A percentile compares a stretch with the other conserved stretches of the same genome.
Conservation (phyloP, 2,329 filamentous ascomycete genomes). For the Ophiocordyceps sinensis region DNA sequence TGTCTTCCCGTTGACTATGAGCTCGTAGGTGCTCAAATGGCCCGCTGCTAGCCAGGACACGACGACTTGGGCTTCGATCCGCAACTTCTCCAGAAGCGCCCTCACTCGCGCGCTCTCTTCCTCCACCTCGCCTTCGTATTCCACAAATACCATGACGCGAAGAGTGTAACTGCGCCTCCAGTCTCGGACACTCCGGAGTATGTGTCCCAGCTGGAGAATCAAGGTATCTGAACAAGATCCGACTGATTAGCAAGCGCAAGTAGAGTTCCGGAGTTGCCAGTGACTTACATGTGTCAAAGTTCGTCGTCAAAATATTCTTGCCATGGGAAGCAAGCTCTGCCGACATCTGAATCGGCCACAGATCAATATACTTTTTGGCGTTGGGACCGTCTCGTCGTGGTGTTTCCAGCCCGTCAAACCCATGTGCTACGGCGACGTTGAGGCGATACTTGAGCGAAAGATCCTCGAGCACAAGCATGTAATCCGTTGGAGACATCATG, state of each 20-base stretch:
- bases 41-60: conserved; percentile 76
- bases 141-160: conserved; percentile 74
- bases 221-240: conserved; percentile 40
- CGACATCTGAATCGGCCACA: conserved; percentile 92
- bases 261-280: neutral
- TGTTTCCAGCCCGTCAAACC: conserved; percentile 63
- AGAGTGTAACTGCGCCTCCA: conserved; percentile 64
- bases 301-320: conserved; percentile 62
- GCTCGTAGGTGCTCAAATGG: conserved; percentile 55
- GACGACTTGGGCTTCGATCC: conserved; percentile 65
- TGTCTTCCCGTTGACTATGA: conserved; percentile 58
- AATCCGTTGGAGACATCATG: conserved; percentile 56
- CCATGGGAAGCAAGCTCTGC: conserved; percentile 59
- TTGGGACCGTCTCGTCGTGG: conserved; percentile 44
- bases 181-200: conserved; percentile 64
- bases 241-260: neutral
- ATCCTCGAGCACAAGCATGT: conserved; percentile 74
- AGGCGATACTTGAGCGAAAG: conserved; percentile 63
- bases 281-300: conserved; percentile 71
- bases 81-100: conserved; percentile 61
- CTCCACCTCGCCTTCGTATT: conserved; percentile 72
- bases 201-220: conserved; percentile 78
- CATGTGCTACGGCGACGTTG: conserved; percentile 74
- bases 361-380: conserved; percentile 65
- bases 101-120: conserved; percentile 62